These are phyloP conservation scores for grape (Vitis vinifera) DNA, from an alignment of 164 flowering plant species.

Conservation along the genomic window ASM3070453v1 NC_081822.1:7693001-7693500, in stretches of 20 bases:
- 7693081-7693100: background rate
- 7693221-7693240: background rate
- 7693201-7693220: background rate
- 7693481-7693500: background rate
- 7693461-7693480: background rate
- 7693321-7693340: background rate
- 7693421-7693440: slow-evolving; percentile 6
- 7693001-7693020: background rate
- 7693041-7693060: background rate
- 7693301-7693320: background rate
- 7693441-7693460: background rate
- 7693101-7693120: background rate
- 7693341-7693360: slow-evolving; percentile 17
- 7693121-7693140: background rate
- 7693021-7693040: background rate
- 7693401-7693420: slow-evolving; percentile 55
- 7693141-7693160: background rate
- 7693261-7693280: background rate
- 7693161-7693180: background rate
- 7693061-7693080: background rate
- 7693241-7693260: background rate
- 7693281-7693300: background rate
- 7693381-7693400: slow-evolving; percentile 65
- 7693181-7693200: background rate
- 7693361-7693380: slow-evolving; percentile 65